These are phyloP conservation scores for Brassica juncea DNA, from an alignment of 345 rosid species.

Conservation along the genomic window DNA sequence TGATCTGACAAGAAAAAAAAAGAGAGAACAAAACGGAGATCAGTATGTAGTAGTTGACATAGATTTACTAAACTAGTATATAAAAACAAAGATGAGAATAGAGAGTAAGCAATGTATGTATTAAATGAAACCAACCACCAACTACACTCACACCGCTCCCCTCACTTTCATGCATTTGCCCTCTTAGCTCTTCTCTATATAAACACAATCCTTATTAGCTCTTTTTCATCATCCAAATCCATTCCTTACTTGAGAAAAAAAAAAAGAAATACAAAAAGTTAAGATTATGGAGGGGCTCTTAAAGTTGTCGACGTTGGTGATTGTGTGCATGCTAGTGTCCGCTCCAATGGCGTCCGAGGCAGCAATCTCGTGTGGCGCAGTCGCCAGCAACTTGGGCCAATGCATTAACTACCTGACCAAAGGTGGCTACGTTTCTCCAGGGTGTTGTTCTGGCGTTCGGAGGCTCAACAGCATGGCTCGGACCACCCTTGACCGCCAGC, in stretches of 20 bases:
- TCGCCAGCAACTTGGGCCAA: slow-evolving; percentile 27
- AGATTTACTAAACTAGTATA: slow-evolving; percentile 4
- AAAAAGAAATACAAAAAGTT: background rate
- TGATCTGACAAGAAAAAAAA: slow-evolving; percentile 10
- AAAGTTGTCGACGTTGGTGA: slow-evolving; percentile 33
- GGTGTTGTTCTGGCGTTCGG: slow-evolving; percentile 55
- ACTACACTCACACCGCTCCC: slow-evolving; percentile 15
- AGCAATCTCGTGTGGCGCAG: slow-evolving; percentile 48
- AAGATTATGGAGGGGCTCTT: slow-evolving; percentile 29
- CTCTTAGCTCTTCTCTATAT: slow-evolving; percentile 34
- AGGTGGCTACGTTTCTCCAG: slow-evolving; percentile 23
- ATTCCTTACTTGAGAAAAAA: background rate
- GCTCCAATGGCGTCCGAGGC: slow-evolving; percentile 42
- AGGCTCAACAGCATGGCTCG: slow-evolving; percentile 43
- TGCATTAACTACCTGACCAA: slow-evolving; percentile 46
- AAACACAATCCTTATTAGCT: slow-evolving; percentile 26
- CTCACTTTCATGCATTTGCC: slow-evolving; percentile 18
- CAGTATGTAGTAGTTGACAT: background rate
- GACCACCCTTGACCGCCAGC: slow-evolving; percentile 54
- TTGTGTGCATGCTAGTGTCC: slow-evolving; percentile 34
- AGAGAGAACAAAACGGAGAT: slow-evolving; percentile 2
- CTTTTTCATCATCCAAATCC: slow-evolving; percentile 29
- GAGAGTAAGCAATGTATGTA: slow-evolving; percentile 21
- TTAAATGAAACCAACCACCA: slow-evolving; percentile 42
- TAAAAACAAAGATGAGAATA: background rate